phyloP scores from a whole-genome alignment of 805 yeast genomes.

The Tetrapisispora arboricola region DNA sequence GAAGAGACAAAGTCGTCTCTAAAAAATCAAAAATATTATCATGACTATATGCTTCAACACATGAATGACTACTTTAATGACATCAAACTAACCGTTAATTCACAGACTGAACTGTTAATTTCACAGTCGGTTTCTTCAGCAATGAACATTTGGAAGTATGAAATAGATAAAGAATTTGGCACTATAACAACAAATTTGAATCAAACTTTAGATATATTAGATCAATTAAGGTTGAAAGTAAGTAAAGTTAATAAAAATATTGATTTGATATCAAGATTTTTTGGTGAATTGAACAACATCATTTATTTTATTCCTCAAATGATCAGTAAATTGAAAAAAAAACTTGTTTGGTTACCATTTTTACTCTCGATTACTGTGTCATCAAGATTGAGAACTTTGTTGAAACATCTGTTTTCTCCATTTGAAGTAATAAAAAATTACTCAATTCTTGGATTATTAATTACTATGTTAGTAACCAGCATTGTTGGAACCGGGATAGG shows the following conservation, averaged over 20 bases:
- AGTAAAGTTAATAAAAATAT: conserved; percentile 2
- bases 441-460: not conserved
- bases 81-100: not conserved
- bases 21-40: not conserved
- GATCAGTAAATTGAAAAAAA: not conserved
- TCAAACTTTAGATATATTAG: conserved; percentile 8
- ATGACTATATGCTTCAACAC: not conserved
- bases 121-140: conserved; percentile 6
- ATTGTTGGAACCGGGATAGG: not conserved
- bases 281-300: not conserved
- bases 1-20: not conserved
- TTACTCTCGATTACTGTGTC: too few species aligned
- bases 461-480: conserved; percentile 13
- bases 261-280: not conserved
- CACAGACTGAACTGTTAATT: conserved; percentile 5
- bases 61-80: conserved; percentile 1
- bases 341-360: not conserved
- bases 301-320: not conserved
- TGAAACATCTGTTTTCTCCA: not conserved
- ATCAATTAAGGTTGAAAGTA: conserved; percentile 9
- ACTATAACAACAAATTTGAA: conserved; percentile 9
- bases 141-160: conserved; percentile 11
- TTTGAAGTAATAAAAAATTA: not conserved
- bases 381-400: too few species aligned
- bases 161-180: conserved; percentile 8